Conservation (phyloP, 495 filamentous ascomycete genomes). For the Hypoxylon fuscum region DNA sequence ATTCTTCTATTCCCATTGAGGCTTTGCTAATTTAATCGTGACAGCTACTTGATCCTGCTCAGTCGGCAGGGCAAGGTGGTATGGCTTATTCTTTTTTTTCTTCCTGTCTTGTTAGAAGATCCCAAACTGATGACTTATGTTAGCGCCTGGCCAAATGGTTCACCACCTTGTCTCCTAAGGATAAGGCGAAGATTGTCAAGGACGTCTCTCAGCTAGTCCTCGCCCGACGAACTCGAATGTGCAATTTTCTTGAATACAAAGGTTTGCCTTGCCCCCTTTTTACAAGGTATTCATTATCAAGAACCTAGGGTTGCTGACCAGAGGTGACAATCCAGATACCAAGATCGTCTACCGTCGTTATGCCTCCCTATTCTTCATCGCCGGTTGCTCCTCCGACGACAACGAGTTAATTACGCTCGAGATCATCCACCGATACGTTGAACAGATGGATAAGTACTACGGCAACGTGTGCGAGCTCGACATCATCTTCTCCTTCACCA, state of each 20-base stretch:
- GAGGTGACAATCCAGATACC: conserved; percentile 68
- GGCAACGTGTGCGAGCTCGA: conserved; percentile 99
- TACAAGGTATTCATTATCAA: not conserved
- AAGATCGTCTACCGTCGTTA: conserved; percentile 99
- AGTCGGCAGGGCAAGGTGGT: conserved; percentile 99
- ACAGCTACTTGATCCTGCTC: conserved; percentile 94
- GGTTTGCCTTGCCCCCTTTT: conserved; percentile 57
- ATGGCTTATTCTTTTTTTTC: conserved; percentile 61
- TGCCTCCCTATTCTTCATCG: conserved; percentile 98
- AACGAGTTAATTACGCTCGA: conserved; percentile 99
- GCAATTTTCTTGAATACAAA: conserved; percentile 99
- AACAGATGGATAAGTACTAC: conserved; percentile 99
- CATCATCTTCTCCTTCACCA: conserved; percentile 99
- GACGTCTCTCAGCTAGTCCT: conserved; percentile 99
- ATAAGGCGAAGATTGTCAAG: conserved; percentile 99
- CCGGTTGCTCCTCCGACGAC: conserved; percentile 91
- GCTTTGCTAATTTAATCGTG: conserved; percentile 48
- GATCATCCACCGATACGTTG: conserved; percentile 97
- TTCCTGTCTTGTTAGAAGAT: conserved; percentile 36
- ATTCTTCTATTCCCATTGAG: conserved; percentile 4
- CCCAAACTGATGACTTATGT: conserved; percentile 45
- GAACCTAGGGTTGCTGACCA: conserved; percentile 23
- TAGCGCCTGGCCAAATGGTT: conserved; percentile 99
- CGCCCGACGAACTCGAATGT: conserved; percentile 95
- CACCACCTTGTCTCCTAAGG: conserved; percentile 95